These are phyloP conservation scores for Globisporangium nunn DNA, from an alignment of 352 stramenopile species.

Conservation along the genomic window DNA sequence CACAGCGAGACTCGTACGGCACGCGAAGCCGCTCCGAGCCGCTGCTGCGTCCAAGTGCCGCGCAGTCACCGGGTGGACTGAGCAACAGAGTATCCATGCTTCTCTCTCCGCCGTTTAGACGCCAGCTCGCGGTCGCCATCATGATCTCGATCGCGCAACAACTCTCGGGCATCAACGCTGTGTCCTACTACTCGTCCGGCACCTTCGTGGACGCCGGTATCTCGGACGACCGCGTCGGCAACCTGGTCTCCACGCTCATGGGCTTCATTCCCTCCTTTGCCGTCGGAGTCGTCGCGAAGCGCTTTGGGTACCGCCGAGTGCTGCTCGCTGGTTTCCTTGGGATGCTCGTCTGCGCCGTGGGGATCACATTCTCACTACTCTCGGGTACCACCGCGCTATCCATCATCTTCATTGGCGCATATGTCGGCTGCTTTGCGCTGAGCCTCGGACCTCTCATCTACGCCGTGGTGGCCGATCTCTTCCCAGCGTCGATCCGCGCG, in stretches of 20 bases:
- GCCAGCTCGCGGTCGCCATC: constrained; percentile 37
- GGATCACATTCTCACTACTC: constrained; percentile 39
- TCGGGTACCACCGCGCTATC: constrained; percentile 19
- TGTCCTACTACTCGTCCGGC: constrained; percentile 42
- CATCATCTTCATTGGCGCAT: constrained; percentile 49
- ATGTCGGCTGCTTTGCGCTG: constrained; percentile 54
- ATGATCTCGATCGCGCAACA: constrained; percentile 34
- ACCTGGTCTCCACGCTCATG: constrained; percentile 14
- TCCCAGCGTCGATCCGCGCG: constrained; percentile 42
- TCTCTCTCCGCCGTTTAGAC: constrained; percentile 27
- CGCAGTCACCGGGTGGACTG: not conserved
- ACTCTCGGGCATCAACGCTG: constrained; percentile 53
- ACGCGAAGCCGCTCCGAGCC: not conserved
- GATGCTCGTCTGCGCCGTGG: constrained; percentile 40
- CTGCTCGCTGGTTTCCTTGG: not conserved
- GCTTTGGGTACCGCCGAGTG: constrained; percentile 1
- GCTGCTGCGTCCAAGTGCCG: constrained; percentile 1
- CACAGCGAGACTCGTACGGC: not conserved
- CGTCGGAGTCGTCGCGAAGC: not conserved
- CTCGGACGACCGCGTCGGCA: constrained; percentile 33
- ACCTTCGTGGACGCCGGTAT: constrained; percentile 35
- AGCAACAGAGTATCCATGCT: constrained; percentile 15
- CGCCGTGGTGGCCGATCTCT: constrained; percentile 46
- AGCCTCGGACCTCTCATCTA: constrained; percentile 63
- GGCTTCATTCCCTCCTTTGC: not conserved